A percentile compares a stretch with the other conserved stretches of the same genome.
Evolutionary conservation across 805 yeast genomes (phyloP).

Genomic region (Teunomyces kruisii): DNA sequence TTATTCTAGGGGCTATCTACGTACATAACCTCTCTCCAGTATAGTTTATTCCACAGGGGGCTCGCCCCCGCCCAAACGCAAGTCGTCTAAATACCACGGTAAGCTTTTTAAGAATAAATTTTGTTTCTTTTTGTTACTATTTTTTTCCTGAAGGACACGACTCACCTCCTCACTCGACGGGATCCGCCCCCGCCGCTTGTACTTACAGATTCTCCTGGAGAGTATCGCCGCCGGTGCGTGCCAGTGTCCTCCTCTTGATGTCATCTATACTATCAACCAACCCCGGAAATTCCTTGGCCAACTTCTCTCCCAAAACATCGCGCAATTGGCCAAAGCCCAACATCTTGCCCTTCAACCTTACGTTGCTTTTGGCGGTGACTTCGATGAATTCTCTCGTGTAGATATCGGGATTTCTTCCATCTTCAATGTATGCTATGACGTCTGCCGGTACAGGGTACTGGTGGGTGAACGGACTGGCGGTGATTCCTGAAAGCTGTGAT

Average conservation of each 20-base stretch:
- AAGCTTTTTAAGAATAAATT: no score
- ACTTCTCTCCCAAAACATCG: conserved; percentile 64
- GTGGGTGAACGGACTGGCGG: conserved; percentile 30
- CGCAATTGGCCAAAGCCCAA: conserved; percentile 63
- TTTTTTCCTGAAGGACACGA: no score
- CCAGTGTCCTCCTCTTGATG: conserved; percentile 47
- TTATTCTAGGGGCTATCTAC: no score
- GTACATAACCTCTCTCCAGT: no score
- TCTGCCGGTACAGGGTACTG: conserved; percentile 68
- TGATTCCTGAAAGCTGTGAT: conserved; percentile 36
- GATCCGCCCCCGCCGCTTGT: no score
- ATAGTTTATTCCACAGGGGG: no score
- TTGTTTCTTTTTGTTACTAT: no score
- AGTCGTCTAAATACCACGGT: no score
- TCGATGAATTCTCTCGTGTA: conserved; percentile 96
- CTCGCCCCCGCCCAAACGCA: no score
- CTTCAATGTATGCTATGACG: conserved; percentile 88
- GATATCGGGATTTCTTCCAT: conserved; percentile 95
- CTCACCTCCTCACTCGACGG: no score
- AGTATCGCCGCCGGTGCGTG: neutral
- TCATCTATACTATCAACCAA: conserved; percentile 56
- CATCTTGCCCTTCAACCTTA: conserved; percentile 82
- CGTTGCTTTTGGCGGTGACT: conserved; percentile 86
- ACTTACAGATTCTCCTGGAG: no score
- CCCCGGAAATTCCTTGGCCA: conserved; percentile 78